Evolutionary conservation across 495 filamentous ascomycete species (phyloP), one percentile per base, ranked within the genome.

Genomic region (Xylaria nigripes): DNA sequence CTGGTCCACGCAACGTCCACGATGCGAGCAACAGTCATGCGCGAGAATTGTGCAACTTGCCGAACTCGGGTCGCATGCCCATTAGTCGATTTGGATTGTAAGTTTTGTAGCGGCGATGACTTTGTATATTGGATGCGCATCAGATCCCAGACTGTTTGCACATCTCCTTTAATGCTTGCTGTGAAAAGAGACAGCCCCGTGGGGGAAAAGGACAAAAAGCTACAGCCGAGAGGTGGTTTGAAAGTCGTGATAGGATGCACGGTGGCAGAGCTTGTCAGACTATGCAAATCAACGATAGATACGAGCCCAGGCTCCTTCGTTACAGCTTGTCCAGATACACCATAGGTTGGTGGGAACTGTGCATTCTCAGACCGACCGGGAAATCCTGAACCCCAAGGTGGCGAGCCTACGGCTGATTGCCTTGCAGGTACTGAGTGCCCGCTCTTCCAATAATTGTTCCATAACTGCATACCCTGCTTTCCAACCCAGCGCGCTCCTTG

Each of bases 61-160:
- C 90, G 84, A 30, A 97, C 88, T 45, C 71, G 65, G 3, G 74
- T 66, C 34, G 71, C 66, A 27, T 65, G 63, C 3, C 69, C 50
- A 53, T 64, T 51, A 23, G 65, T 61, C 12, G 65, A 40, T 3
- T 61, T 61, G 12, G 64, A 40, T 3, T 61, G 61, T 1, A 67
- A 58, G 29, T 66, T 63, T 65, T 79, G 74, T 50, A 82, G 58
- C 56, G 75, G 64, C 10, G 76, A 75, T 5, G 76, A 72, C 49
- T 77, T 79, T 27, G 76, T 76, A 59, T 77, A 66, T 53, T 81
- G 77, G 22, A 82, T 78, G 19, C 87, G 86, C 83, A 92, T 86
- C 48, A 96, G 70, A 70, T 96, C 89, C 93, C 93, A 98, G 2
- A 96, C 82, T 54, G 86, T 87, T 67, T 94, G 84, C 4, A 93